phyloP scores from a whole-genome alignment of 345 rosid genomes.

The Eucalyptus victrix region DNA sequence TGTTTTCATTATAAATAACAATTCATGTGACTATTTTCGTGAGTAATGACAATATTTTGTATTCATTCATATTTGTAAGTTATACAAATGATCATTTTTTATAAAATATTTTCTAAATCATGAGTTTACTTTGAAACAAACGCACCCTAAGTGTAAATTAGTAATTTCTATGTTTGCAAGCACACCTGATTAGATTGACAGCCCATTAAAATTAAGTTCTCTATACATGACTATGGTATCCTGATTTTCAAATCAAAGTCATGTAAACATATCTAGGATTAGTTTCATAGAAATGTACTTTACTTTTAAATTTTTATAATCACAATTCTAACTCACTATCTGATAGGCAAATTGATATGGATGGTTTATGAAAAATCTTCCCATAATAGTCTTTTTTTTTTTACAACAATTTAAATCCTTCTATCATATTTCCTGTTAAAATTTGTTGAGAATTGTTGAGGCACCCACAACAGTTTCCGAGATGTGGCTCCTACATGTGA shows the following conservation, averaged over 20 bases:
- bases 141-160: background rate
- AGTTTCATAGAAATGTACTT: background rate
- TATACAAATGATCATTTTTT: fast-evolving
- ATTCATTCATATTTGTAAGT: fast-evolving
- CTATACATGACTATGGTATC: fast-evolving
- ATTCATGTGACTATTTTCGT: too few relatives aligned
- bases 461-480: fast-evolving
- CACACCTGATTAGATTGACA: background rate
- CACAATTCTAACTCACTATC: background rate
- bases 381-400: background rate
- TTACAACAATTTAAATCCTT: background rate
- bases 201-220: background rate
- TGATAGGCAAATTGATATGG: fast-evolving
- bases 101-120: fast-evolving
- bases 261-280: background rate
- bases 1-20: too few relatives aligned
- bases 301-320: background rate
- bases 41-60: too few relatives aligned
- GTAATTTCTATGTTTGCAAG: background rate
- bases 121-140: too few relatives aligned
- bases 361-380: background rate
- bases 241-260: background rate
- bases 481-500: background rate
- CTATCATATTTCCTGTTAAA: background rate
- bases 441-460: background rate